phyloP scores from a whole-genome alignment of 2,329 filamentous ascomycete species.

The Hymenoscyphus linearis region DNA sequence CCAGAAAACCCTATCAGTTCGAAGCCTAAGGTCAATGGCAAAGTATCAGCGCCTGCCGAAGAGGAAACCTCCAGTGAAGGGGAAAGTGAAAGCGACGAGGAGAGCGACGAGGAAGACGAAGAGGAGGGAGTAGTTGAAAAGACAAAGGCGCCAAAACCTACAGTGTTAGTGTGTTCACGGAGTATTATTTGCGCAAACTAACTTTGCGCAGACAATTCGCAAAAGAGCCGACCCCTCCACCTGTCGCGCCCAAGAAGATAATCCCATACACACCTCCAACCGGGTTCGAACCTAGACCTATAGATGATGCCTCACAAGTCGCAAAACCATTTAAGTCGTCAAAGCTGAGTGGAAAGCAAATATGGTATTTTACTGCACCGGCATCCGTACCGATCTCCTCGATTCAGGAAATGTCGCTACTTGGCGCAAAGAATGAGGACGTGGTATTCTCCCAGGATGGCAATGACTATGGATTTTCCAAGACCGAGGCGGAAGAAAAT shows the following conservation, averaged over 20 bases:
- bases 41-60: conserved; percentile 14
- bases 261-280: conserved; percentile 22
- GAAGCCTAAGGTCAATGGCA: conserved; percentile 23
- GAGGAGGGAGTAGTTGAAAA: conserved; percentile 25
- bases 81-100: conserved; percentile 26
- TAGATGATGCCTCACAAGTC: conserved; percentile 10
- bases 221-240: conserved; percentile 14
- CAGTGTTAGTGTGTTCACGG: neutral
- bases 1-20: conserved; percentile 13
- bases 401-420: conserved; percentile 59
- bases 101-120: conserved; percentile 36
- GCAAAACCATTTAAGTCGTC: conserved; percentile 51
- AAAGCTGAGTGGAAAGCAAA: conserved; percentile 62
- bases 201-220: conserved; percentile 11
- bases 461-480: conserved; percentile 55
- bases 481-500: conserved; percentile 46
- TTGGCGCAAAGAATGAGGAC: conserved; percentile 47
- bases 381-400: conserved; percentile 63
- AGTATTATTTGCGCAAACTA: neutral
- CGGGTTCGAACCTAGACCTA: conserved; percentile 23
- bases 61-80: conserved; percentile 26
- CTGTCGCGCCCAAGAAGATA: conserved; percentile 2
- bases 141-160: conserved; percentile 7
- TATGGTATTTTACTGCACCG: conserved; percentile 77
- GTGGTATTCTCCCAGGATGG: conserved; percentile 58